Evolutionary conservation across 2,329 filamentous ascomycete genomes (phyloP), one percentile per base, ranked within the genome.

Genomic region (Gnomoniopsis smithogilvyi): DNA sequence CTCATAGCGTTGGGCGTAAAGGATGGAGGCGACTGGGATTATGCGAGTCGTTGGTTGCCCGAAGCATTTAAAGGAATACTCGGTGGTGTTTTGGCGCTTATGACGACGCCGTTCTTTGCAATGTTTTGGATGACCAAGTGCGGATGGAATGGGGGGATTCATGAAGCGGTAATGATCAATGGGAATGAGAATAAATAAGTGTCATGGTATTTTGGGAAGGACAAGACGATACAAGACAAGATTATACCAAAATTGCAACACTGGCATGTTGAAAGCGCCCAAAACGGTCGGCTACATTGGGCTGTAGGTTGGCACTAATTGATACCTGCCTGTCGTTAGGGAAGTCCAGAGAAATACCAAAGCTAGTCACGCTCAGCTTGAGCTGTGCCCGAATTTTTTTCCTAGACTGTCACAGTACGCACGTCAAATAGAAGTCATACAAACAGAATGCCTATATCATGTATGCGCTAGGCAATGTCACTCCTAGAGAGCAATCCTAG

Each of bases 11-110:
- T 75, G 0, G 80, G 80, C 4, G 65, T 62, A 19, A 68, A 61
- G 43, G 58, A 66, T 8, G 72, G 69, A 10, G 69, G 72, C 43
- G 81, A 83, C 63, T 82, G 74, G 69, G 72, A 70, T 11, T 83
- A 74, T 54, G 49, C 67, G 21, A 65, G 68, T 17, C 67, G 66
- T 38, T 83, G 79, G 79, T 68, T 71, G 56, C 80, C 80, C 10
- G 70, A 80, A 63, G 64, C 78, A 33, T 83, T 81, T 70, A 83
- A 83, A 70, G 68, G 75, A 12, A 65, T 81, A 15, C 72, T 79
- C 38, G 80, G 79, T 14, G 80, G 73, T 7, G 61, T 78, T 45
- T 68, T 82, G 30, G 78, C 75, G 7, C 62, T 81, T 49, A 54
- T 81, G 46, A 76, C 75, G 45, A 80, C 79, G 49, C 80, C 80